These are phyloP conservation scores for Petrea volubilis DNA, from an alignment of 257 asterid genomes.

Conservation along the genomic window DNA sequence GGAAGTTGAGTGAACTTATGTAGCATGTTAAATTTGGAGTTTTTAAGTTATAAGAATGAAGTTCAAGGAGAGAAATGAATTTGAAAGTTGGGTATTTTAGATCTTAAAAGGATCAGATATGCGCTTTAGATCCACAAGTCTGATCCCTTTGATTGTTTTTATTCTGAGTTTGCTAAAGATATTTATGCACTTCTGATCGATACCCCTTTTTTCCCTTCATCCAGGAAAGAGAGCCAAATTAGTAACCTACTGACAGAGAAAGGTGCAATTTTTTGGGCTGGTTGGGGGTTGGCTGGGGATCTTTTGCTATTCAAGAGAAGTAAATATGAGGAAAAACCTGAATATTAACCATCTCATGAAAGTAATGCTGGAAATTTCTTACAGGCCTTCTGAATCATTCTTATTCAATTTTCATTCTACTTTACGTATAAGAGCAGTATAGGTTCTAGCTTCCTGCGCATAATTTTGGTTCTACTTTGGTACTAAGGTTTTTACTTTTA, in stretches of 20 bases:
- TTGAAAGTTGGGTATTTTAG: not conserved
- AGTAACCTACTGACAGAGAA: no score
- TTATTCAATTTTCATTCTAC: not conserved
- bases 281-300: not conserved
- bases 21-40: not conserved
- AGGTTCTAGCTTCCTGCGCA: not conserved
- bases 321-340: not conserved
- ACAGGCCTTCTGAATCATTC: not conserved
- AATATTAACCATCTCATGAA: not conserved
- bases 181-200: not conserved
- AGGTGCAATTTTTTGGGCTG: not conserved
- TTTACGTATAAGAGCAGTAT: not conserved
- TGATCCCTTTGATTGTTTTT: not conserved
- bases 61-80: not conserved
- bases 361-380: not conserved
- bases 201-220: not conserved
- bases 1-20: not conserved
- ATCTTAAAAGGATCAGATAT: not conserved
- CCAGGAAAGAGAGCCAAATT: not conserved
- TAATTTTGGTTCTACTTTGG: no score
- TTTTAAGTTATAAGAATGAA: not conserved
- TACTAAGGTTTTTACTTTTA: no score
- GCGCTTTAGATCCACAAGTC: not conserved
- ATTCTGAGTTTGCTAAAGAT: not conserved
- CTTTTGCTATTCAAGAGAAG: not conserved